Evolutionary conservation across 2,329 filamentous ascomycete species (phyloP).

Genomic region (Pestalotiopsis sp.): DNA sequence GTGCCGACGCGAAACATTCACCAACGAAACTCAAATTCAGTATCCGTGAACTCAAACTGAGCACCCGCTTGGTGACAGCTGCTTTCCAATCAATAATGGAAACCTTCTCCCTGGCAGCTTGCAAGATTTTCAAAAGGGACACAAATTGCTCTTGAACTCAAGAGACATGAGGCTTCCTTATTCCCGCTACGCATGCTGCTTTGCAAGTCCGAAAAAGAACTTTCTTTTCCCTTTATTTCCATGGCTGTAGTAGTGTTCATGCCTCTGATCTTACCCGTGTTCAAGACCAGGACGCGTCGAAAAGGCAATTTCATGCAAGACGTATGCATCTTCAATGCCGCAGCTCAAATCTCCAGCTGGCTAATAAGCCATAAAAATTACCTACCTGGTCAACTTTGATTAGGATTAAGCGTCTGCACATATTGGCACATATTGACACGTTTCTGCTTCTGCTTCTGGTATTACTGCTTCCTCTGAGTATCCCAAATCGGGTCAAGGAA

Average conservation of each 20-base stretch:
- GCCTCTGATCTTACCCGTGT: neutral
- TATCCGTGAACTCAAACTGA: neutral
- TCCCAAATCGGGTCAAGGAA: neutral
- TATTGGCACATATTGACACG: neutral
- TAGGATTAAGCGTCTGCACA: neutral
- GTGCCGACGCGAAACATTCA: neutral
- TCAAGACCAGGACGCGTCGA: neutral
- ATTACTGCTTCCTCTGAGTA: neutral
- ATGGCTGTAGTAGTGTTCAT: neutral
- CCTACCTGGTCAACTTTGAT: neutral
- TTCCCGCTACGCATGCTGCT: neutral
- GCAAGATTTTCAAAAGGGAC: neutral
- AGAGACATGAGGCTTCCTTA: neutral
- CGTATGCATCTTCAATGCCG: neutral
- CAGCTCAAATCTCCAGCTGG: neutral
- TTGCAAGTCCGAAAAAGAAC: neutral
- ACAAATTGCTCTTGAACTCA: neutral
- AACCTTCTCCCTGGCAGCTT: neutral
- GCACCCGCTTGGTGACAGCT: neutral
- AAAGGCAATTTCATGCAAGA: neutral
- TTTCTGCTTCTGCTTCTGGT: neutral
- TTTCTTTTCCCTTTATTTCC: neutral
- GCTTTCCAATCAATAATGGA: neutral
- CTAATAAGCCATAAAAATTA: neutral
- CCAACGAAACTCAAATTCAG: neutral